These are phyloP conservation scores for Venturiaceae sp. DNA, from an alignment of 2,329 filamentous ascomycete species.

Conservation along the genomic window DNA sequence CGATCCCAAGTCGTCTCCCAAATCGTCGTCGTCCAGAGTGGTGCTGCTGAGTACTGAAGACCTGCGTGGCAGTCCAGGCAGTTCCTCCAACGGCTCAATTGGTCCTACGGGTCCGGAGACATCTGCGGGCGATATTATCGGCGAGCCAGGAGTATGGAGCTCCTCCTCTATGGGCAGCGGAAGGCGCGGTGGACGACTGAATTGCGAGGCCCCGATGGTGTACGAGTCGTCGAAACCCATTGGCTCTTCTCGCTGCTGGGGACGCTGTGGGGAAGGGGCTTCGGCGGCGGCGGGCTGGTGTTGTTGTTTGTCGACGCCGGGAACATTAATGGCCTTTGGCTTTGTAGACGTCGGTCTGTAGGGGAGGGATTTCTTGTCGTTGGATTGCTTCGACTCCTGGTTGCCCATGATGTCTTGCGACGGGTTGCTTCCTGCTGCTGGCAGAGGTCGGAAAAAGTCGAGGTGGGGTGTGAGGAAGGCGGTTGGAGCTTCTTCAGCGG, in stretches of 20 bases:
- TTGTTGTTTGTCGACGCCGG: neutral
- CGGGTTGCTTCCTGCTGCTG: neutral
- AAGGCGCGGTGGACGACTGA: constrained; percentile 69
- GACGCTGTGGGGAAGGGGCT: neutral
- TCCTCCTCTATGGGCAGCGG: constrained; percentile 93
- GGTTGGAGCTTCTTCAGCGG: neutral
- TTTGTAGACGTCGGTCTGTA: neutral
- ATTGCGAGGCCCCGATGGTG: constrained; percentile 26
- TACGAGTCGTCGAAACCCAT: constrained; percentile 1
- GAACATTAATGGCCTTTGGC: neutral
- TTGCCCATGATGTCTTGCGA: constrained; percentile 3
- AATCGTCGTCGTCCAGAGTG: constrained; percentile 64
- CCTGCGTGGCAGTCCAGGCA: constrained; percentile 45
- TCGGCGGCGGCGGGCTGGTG: neutral
- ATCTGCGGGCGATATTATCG: constrained; percentile 68
- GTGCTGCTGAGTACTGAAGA: constrained; percentile 45
- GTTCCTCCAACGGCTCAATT: constrained; percentile 37
- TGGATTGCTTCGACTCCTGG: constrained; percentile 3
- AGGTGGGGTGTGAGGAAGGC: neutral
- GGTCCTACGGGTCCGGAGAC: constrained; percentile 20
- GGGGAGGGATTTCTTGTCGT: neutral
- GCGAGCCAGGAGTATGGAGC: constrained; percentile 78
- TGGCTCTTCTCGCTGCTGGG: neutral
- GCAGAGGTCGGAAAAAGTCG: neutral
- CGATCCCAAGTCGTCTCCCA: constrained; percentile 32